Evolutionary conservation across 768 basidiomycete species (phyloP).

Genomic region (Auriscalpium microsporum): DNA sequence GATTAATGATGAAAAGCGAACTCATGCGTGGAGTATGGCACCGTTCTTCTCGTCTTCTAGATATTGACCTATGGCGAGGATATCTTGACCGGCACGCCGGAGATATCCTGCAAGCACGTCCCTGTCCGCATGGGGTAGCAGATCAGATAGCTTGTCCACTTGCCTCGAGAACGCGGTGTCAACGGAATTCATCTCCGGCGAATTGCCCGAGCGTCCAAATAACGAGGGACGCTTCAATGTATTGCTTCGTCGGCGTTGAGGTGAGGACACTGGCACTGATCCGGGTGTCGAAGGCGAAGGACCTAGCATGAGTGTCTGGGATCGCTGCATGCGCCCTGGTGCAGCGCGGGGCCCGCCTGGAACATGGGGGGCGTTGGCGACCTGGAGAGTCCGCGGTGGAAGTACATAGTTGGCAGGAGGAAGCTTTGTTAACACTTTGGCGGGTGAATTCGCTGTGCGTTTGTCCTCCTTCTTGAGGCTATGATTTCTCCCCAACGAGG

Average conservation of each 20-base stretch:
- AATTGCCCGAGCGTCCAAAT: slow-evolving; percentile 18
- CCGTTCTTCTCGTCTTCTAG: slow-evolving; percentile 80
- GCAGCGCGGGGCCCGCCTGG: slow-evolving; percentile 72
- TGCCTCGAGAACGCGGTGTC: slow-evolving; percentile 54
- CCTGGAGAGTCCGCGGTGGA: slow-evolving; percentile 24
- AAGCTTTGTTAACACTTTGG: slow-evolving; percentile 30
- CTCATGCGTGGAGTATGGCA: slow-evolving; percentile 32
- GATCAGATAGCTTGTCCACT: slow-evolving; percentile 60
- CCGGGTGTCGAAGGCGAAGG: slow-evolving; percentile 24
- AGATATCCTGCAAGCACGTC: slow-evolving; percentile 63
- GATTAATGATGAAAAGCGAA: slow-evolving; percentile 5
- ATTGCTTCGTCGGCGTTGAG: slow-evolving; percentile 10
- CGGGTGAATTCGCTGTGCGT: slow-evolving; percentile 23
- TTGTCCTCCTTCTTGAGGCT: slow-evolving; percentile 39
- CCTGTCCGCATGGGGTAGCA: slow-evolving; percentile 68
- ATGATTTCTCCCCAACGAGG: slow-evolving; percentile 64
- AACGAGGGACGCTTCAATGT: slow-evolving; percentile 22
- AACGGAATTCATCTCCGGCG: not conserved
- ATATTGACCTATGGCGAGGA: slow-evolving; percentile 80
- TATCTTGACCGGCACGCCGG: slow-evolving; percentile 67
- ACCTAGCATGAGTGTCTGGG: slow-evolving; percentile 54
- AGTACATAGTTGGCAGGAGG: slow-evolving; percentile 26
- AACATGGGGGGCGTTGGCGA: slow-evolving; percentile 39
- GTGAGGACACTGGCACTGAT: slow-evolving; percentile 31
- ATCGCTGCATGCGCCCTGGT: slow-evolving; percentile 49